A percentile compares a stretch with the other conserved stretches of the same genome.
phyloP scores from a whole-genome alignment of 345 rosid genomes.

The Linum lewisii region DNA sequence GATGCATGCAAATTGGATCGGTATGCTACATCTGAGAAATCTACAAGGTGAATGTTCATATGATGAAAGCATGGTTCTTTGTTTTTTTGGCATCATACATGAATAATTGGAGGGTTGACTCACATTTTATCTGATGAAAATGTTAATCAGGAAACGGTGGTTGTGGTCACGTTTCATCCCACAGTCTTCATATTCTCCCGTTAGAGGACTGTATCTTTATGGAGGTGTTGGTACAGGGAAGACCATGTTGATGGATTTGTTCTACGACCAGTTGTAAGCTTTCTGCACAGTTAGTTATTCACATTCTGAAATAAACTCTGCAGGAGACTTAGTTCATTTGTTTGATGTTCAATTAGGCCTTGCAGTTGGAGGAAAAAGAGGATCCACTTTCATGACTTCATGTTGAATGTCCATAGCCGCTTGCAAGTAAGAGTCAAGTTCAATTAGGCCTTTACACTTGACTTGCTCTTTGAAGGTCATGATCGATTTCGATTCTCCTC shows the following conservation, averaged over 20 bases:
- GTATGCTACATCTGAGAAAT: conserved; percentile 69
- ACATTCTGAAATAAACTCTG: neutral
- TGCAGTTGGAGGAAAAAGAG: conserved; percentile 85
- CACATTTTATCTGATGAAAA: no score
- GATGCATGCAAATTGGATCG: conserved; percentile 84
- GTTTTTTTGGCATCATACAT: no score
- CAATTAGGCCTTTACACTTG: neutral
- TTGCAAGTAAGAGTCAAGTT: conserved; percentile 52
- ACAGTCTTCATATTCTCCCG: conserved; percentile 63
- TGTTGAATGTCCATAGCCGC: conserved; percentile 87
- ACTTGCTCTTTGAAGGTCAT: no score
- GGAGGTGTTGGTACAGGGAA: conserved; percentile 99
- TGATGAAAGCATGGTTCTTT: no score
- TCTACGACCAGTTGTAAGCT: conserved; percentile 75
- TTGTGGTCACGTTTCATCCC: conserved; percentile 86
- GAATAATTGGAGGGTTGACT: no score
- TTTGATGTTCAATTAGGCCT: conserved; percentile 40
- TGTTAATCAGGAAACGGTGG: conserved; percentile 75
- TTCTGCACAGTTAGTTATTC: neutral
- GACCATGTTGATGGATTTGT: conserved; percentile 98
- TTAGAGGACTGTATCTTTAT: conserved; percentile 82
- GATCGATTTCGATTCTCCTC: neutral
- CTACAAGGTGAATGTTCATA: conserved; percentile 44
- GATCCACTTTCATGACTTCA: conserved; percentile 98
- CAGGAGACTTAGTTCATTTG: no score